Percentiles rank a stretch among this genome's conserved stretches.
phyloP scores from a whole-genome alignment of 352 stramenopile species.

The Phytophthora tentaculata region DNA sequence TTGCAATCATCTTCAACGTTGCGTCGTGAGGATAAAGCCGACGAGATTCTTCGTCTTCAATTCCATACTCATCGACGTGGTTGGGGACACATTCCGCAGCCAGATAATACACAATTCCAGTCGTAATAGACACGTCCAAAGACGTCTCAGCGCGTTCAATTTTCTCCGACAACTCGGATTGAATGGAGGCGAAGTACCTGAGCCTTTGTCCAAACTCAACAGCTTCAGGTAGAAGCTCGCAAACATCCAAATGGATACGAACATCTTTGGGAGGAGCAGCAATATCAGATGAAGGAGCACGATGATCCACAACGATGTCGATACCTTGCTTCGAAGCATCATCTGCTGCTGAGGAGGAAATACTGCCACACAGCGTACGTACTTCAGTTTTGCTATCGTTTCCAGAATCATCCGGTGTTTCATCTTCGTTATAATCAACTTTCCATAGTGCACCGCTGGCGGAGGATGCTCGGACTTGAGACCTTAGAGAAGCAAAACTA shows the following conservation, averaged over 20 bases:
- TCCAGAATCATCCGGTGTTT: constrained; percentile 1
- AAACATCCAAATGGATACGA: constrained; percentile 67
- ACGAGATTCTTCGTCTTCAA: constrained; percentile 8
- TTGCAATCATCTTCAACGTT: constrained; percentile 61
- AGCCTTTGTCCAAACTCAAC: constrained; percentile 54
- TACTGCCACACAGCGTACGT: constrained; percentile 25
- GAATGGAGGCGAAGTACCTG: constrained; percentile 54
- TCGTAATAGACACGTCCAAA: constrained; percentile 68
- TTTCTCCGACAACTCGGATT: constrained; percentile 47
- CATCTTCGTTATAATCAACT: constrained; percentile 42
- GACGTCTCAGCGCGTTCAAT: constrained; percentile 31
- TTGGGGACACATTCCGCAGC: constrained; percentile 52
- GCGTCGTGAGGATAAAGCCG: constrained; percentile 2
- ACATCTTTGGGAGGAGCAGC: constrained; percentile 42
- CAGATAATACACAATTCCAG: constrained; percentile 63
- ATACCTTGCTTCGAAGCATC: constrained; percentile 32
- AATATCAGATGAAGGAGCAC: constrained; percentile 18
- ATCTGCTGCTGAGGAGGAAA: constrained; percentile 20
- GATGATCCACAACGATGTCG: constrained; percentile 58
- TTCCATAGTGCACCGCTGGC: constrained; percentile 56
- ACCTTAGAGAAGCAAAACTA: constrained; percentile 57
- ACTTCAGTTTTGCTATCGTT: constrained; percentile 24
- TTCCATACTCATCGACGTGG: constrained; percentile 16
- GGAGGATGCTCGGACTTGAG: constrained; percentile 53
- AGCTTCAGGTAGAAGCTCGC: constrained; percentile 57